A percentile compares a stretch with the other conserved stretches of the same genome.
Conservation (phyloP, 495 filamentous ascomycete genomes). For the Daldinia childiae region DNA sequence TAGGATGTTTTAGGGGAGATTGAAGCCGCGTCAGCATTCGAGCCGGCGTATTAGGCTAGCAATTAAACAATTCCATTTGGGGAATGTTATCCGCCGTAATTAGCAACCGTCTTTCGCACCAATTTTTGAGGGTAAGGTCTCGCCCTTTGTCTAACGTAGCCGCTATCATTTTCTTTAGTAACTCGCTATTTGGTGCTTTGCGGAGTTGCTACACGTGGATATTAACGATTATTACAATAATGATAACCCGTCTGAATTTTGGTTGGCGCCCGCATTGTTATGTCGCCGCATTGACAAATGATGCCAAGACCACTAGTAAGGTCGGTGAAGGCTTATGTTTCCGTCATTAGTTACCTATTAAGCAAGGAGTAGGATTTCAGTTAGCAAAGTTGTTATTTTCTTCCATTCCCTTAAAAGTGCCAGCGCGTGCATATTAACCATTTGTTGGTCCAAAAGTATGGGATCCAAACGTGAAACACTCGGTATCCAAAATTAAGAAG, state of each 20-base stretch:
- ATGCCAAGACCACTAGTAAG: constrained; percentile 23
- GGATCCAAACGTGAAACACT: constrained; percentile 21
- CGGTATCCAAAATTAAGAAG: constrained; percentile 14
- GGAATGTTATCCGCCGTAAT: constrained; percentile 18
- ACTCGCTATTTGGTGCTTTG: neutral
- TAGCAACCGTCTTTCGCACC: neutral
- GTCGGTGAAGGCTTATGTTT: constrained; percentile 22
- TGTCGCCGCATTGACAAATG: constrained; percentile 4
- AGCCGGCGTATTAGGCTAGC: constrained; percentile 8
- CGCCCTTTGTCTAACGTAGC: neutral
- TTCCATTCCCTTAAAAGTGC: neutral
- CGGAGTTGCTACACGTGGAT: neutral
- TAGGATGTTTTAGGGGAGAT: constrained; percentile 14
- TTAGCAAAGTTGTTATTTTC: neutral
- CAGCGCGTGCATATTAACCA: neutral
- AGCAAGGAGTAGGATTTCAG: neutral
- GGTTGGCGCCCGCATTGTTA: constrained; percentile 20
- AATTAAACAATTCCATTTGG: constrained; percentile 24
- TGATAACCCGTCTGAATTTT: constrained; percentile 13
- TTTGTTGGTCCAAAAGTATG: neutral
- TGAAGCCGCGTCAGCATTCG: constrained; percentile 32
- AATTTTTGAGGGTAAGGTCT: constrained; percentile 8
- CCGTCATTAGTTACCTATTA: neutral
- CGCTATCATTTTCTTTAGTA: neutral
- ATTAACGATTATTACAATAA: neutral